Evolutionary conservation across 2,329 filamentous ascomycete genomes (phyloP).

Genomic region (Thielaviopsis ethacetica): DNA sequence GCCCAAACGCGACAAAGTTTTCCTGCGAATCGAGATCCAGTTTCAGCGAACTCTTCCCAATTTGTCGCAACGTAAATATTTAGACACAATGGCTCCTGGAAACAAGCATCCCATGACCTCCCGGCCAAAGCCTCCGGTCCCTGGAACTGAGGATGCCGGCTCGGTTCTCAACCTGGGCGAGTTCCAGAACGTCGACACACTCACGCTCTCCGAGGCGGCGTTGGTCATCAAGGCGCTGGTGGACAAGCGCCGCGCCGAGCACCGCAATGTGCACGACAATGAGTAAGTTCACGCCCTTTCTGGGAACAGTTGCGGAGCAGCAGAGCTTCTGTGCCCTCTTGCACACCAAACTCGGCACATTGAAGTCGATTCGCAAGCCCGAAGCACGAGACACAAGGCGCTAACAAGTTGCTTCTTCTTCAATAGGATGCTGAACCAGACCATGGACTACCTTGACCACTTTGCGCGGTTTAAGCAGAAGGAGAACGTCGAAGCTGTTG

Average conservation of each 20-base stretch:
- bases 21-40: not conserved
- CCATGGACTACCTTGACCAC: slow-evolving; percentile 79
- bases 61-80: not conserved
- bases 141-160: slow-evolving; percentile 78
- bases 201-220: slow-evolving; percentile 83
- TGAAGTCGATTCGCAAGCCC: too few species aligned
- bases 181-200: slow-evolving; percentile 78
- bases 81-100: slow-evolving; percentile 4
- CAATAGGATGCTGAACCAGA: slow-evolving; percentile 62
- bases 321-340: not conserved
- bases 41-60: not conserved
- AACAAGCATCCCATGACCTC: slow-evolving; percentile 26
- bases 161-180: slow-evolving; percentile 74
- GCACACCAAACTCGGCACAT: too few species aligned
- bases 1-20: not conserved
- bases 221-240: slow-evolving; percentile 84
- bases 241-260: slow-evolving; percentile 60
- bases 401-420: not conserved
- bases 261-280: slow-evolving; percentile 70
- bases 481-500: slow-evolving; percentile 88
- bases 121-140: slow-evolving; percentile 49
- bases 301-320: not conserved
- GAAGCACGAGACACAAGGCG: not conserved
- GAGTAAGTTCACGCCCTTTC: slow-evolving; percentile 40
- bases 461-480: slow-evolving; percentile 94